Evolutionary conservation across 169 alveolate genomes (phyloP).

Genomic region (Plasmodium relictum): DNA sequence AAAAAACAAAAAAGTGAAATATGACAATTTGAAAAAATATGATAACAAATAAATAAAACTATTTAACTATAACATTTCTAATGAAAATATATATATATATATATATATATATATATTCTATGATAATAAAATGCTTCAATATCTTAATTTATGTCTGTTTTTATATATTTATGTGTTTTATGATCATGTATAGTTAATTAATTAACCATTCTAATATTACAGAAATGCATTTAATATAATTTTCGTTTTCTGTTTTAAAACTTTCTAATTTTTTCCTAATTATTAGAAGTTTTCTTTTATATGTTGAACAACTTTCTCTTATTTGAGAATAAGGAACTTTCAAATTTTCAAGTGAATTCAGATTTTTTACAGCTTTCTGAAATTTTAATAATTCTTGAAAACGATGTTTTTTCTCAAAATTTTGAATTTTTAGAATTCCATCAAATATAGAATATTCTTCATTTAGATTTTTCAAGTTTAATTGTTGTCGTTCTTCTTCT

Average conservation of each 20-base stretch:
- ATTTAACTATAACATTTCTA: too few species aligned
- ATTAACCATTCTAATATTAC: slow-evolving; percentile 51
- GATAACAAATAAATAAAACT: too few species aligned
- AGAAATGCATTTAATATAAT: slow-evolving; percentile 14
- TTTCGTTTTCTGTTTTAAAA: slow-evolving; percentile 19
- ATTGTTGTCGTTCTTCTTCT: slow-evolving; percentile 21
- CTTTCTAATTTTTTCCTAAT: slow-evolving; percentile 27
- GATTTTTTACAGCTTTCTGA: slow-evolving; percentile 69
- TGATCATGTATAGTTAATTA: background rate
- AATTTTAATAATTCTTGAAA: slow-evolving; percentile 74
- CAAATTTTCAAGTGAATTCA: background rate
- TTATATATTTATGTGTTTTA: background rate
- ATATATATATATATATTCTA: background rate
- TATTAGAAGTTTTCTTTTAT: slow-evolving; percentile 24
- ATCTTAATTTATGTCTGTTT: background rate
- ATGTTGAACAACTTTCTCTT: slow-evolving; percentile 40
- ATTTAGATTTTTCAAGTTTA: slow-evolving; percentile 3
- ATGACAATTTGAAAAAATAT: too few species aligned
- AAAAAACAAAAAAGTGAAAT: too few species aligned
- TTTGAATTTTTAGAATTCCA: slow-evolving; percentile 26
- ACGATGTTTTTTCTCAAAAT: slow-evolving; percentile 67
- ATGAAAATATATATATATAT: background rate
- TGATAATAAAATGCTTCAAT: too few species aligned
- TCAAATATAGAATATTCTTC: slow-evolving; percentile 22
- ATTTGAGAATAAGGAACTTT: slow-evolving; percentile 23